Evolutionary conservation across 768 basidiomycete species (phyloP).

Genomic region (Candolleomyces eurysporus): DNA sequence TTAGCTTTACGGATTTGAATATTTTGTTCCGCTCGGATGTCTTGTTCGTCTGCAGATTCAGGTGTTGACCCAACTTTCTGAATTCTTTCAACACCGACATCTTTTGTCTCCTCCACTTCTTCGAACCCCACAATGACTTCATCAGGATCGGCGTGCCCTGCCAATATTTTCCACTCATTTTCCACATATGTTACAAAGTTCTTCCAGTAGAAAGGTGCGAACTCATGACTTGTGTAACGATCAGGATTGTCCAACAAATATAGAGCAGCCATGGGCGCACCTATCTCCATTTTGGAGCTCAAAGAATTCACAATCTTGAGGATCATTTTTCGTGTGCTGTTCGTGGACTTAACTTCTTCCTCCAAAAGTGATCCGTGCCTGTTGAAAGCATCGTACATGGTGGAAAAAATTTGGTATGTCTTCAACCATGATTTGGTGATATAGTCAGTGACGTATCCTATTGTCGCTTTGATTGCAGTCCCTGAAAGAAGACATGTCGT

Average conservation of each 20-base stretch:
- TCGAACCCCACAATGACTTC: background rate
- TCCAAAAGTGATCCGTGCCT: too few relatives aligned
- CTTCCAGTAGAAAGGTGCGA: constrained; percentile 25
- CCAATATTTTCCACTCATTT: background rate
- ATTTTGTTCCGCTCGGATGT: too few relatives aligned
- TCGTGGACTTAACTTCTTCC: constrained; percentile 8
- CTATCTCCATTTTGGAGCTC: constrained; percentile 19
- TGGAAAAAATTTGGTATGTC: constrained; percentile 35
- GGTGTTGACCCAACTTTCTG: too few relatives aligned
- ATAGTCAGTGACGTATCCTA: constrained; percentile 42
- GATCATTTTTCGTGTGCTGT: background rate
- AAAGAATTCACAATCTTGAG: constrained; percentile 25
- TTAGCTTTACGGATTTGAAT: background rate
- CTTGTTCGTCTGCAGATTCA: too few relatives aligned
- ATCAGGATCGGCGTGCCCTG: too few relatives aligned
- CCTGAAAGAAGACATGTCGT: constrained; percentile 35
- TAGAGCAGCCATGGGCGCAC: constrained; percentile 23
- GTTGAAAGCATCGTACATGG: constrained; percentile 22
- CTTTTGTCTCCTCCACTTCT: too few relatives aligned
- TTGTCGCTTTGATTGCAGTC: constrained; percentile 36
- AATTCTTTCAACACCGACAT: too few relatives aligned
- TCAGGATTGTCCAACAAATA: constrained; percentile 27
- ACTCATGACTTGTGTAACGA: constrained; percentile 26
- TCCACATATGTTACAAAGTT: background rate
- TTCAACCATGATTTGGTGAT: constrained; percentile 39